Base-by-base conservation (phyloP, 1,284 basidiomycete genomes). In the Erythrobasidium hasegawianum region DNA sequence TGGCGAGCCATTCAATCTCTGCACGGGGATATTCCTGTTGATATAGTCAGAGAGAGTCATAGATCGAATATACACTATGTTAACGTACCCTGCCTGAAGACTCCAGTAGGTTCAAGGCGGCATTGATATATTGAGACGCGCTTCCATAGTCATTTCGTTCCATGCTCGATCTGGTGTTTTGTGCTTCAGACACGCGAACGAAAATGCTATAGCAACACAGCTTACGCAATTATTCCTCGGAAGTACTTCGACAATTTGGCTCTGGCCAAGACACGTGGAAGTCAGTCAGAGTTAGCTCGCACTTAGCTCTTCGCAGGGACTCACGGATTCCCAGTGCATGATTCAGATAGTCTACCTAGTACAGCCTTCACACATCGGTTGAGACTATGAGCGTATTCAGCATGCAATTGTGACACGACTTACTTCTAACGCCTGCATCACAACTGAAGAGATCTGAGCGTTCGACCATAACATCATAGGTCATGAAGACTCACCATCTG, bases 1-100 rank as follows among this genome's bases (percentile, higher is more conserved):
- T 61, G 20, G 49, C 33, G 3, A 61, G 20, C 59, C 59, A 61
- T 54, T 61, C 59, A 13, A 50, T 52, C 33, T 61, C 59, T 1
- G 33, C 16, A 10, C 59, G n/a, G 1, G 59, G 49, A 40, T 41
- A 54, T 8, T 22, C 27, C 59, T 61, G 50, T 14, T n/a, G n/a
- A n/a, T n/a, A n/a, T n/a, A n/a, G n/a, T n/a, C n/a, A n/a, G n/a
- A n/a, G n/a, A n/a, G n/a, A n/a, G n/a, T n/a, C n/a, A n/a, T n/a
- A n/a, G n/a, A n/a, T n/a, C n/a, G n/a, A n/a, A n/a, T n/a, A n/a
- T n/a, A n/a, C n/a, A n/a, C n/a, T n/a, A n/a, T n/a, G n/a, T n/a
- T n/a, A n/a, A n/a, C n/a, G n/a, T n/a, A 61, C 59, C 20, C 26
- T 43, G 8, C 38, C 39, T 2, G 29, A 33, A 13, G 39, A 39